phyloP scores from a whole-genome alignment of 2,329 filamentous ascomycete genomes.

The Neofusicoccum cordaticola region DNA sequence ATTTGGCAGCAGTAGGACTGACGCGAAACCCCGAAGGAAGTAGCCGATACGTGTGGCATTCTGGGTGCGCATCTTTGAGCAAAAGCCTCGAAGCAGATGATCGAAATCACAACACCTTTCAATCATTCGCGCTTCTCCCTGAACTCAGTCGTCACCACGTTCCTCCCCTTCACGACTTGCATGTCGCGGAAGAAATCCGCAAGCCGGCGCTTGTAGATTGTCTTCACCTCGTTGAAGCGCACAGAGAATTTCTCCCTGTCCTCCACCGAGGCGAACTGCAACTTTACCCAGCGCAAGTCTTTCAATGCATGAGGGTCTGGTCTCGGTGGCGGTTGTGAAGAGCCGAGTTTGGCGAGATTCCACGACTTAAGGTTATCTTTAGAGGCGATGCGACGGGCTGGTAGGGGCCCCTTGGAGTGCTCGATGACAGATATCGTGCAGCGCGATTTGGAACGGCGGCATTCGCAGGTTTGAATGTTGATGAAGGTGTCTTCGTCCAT shows the following conservation, averaged over 20 bases:
- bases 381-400: conserved; percentile 19
- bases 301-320: conserved; percentile 1
- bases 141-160: conserved; percentile 6
- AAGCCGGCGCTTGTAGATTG: conserved; percentile 17
- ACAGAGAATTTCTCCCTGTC: conserved; percentile 19
- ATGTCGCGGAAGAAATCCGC: conserved; percentile 18
- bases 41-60: too few relatives aligned
- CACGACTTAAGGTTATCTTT: conserved; percentile 19
- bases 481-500: conserved; percentile 20
- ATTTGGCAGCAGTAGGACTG: too few relatives aligned
- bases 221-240: conserved; percentile 17
- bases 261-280: conserved; percentile 15
- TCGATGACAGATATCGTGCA: conserved; percentile 19
- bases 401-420: conserved; percentile 14
- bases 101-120: too few relatives aligned
- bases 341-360: conserved; percentile 19
- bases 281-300: conserved; percentile 17
- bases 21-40: too few relatives aligned
- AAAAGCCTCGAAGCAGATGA: too few relatives aligned
- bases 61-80: too few relatives aligned
- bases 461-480: conserved; percentile 19
- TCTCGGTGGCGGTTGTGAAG: conserved; percentile 3
- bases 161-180: neutral
- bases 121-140: neutral
- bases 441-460: conserved; percentile 12